Base-by-base conservation (phyloP, 257 asterid genomes). In the Mentha longifolia region DNA sequence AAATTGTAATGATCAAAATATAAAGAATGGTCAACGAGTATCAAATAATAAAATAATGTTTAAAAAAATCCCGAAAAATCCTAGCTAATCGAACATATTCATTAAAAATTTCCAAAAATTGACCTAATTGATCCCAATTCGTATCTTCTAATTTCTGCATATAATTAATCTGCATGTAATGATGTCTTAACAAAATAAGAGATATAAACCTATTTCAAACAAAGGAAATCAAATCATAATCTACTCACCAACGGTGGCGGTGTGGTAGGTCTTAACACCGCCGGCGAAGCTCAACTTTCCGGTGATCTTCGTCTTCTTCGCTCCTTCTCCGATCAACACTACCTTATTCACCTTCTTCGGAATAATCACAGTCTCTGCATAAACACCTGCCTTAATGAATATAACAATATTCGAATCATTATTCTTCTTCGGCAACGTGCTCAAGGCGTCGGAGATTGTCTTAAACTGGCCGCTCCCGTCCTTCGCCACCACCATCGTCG, bases 401-500 rank as follows among this genome's bases (percentile, higher is more conserved):
- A 91, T 82, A 15, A 81, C 72, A 6, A 64, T 64, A 6, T 72
- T 55, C 2, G 57, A 14, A 5, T 25, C 19, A 2, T 14, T 75
- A n/a, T 67, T 83, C 54, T 72, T 82, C 19, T 19, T 9, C 0
- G 90, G 86, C 43, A 83, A 74, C 0, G 57, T 43, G 4, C 62
- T 74, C 0, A 89, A 19, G 11, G 97, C 97, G 0, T 61, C 92
- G 0, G 22, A 59, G 52, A 92, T 81, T 16, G 86, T 83, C 83
- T 43, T 83, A 63, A 73, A 85, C 6, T 79, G 64, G 0, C 97
- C 98, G 52, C 87, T 83, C 0, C 97, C 97, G 17, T 83, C 89
- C 14, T 75, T 49, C 4, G 97, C 88, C 65, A 92, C 96, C 37
- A 85, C 78, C 76, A 51, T 78, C 35, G 22, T 78, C 0, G 71